Evolutionary conservation across 2,329 filamentous ascomycete species (phyloP).

Genomic region (Davidsoniella australis): DNA sequence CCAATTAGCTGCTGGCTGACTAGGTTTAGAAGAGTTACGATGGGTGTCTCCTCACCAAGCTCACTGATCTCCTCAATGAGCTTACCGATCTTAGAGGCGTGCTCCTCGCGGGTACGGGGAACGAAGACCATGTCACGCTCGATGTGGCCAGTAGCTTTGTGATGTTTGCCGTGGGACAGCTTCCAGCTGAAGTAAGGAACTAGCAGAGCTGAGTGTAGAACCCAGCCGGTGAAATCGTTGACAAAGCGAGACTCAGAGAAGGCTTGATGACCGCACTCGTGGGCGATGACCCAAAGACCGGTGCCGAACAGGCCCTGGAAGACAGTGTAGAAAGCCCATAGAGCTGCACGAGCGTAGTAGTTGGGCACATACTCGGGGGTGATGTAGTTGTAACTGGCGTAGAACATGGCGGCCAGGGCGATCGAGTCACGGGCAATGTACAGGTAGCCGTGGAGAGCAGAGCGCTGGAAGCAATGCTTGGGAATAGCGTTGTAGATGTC

Average conservation of each 20-base stretch:
- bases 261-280: slow-evolving; percentile 94
- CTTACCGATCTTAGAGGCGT: slow-evolving; percentile 57
- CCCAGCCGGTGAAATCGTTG: slow-evolving; percentile 85
- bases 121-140: slow-evolving; percentile 98
- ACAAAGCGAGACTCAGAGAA: slow-evolving; percentile 84
- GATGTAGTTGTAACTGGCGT: slow-evolving; percentile 74
- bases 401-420: slow-evolving; percentile 61
- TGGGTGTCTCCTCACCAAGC: slow-evolving; percentile 85
- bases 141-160: slow-evolving; percentile 96
- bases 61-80: slow-evolving; percentile 69
- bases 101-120: slow-evolving; percentile 75
- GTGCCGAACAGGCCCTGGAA: slow-evolving; percentile 85
- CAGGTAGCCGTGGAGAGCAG: slow-evolving; percentile 51
- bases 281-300: slow-evolving; percentile 87
- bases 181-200: slow-evolving; percentile 99
- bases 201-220: slow-evolving; percentile 72
- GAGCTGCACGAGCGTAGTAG: slow-evolving; percentile 43
- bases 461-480: slow-evolving; percentile 90
- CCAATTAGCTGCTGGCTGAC: slow-evolving; percentile 76
- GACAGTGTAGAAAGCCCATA: slow-evolving; percentile 53
- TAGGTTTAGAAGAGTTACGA: slow-evolving; percentile 58
- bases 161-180: slow-evolving; percentile 97
- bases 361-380: slow-evolving; percentile 70
- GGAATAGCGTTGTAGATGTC: slow-evolving; percentile 93
- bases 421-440: slow-evolving; percentile 75